Evolutionary conservation across 2,329 filamentous ascomycete genomes (phyloP).

Genomic region (Clarireedia hainanense): DNA sequence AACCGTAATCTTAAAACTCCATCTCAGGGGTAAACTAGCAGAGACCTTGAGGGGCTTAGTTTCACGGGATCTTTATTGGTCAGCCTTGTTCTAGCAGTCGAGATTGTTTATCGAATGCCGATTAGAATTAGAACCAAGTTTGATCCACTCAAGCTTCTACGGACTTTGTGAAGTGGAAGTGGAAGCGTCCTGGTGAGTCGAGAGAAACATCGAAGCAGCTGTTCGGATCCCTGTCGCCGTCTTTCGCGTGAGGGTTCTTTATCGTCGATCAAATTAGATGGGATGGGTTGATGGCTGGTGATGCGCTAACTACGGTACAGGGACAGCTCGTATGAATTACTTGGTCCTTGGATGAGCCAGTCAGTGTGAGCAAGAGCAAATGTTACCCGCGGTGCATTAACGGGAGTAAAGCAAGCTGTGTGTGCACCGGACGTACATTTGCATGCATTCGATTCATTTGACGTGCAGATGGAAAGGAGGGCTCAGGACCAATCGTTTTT

Average conservation of each 20-base stretch:
- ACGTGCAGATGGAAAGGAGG: too few species aligned
- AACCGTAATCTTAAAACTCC: constrained; percentile 9
- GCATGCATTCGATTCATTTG: too few species aligned
- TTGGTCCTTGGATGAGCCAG: too few species aligned
- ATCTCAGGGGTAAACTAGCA: constrained; percentile 11
- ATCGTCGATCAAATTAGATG: too few species aligned
- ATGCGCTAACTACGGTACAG: too few species aligned
- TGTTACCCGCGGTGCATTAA: too few species aligned
- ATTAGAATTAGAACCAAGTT: neutral
- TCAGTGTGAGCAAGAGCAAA: too few species aligned
- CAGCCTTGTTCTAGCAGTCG: constrained; percentile 6
- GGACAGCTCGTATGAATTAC: too few species aligned
- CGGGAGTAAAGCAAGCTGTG: neutral
- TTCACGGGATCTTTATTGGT: constrained; percentile 1
- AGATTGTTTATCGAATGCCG: constrained; percentile 10
- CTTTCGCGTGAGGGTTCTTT: neutral
- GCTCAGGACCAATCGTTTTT: too few species aligned
- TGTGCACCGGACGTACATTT: too few species aligned
- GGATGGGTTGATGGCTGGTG: too few species aligned
- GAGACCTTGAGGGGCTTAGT: neutral
- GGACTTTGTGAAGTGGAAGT: neutral
- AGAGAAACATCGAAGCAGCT: neutral
- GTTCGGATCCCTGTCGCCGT: neutral
- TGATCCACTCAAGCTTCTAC: constrained; percentile 4
- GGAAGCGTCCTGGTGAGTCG: neutral